Evolutionary conservation across 441 rosid genomes (phyloP), one percentile per base, ranked within the genome.

Genomic region (Kokia cookei): DNA sequence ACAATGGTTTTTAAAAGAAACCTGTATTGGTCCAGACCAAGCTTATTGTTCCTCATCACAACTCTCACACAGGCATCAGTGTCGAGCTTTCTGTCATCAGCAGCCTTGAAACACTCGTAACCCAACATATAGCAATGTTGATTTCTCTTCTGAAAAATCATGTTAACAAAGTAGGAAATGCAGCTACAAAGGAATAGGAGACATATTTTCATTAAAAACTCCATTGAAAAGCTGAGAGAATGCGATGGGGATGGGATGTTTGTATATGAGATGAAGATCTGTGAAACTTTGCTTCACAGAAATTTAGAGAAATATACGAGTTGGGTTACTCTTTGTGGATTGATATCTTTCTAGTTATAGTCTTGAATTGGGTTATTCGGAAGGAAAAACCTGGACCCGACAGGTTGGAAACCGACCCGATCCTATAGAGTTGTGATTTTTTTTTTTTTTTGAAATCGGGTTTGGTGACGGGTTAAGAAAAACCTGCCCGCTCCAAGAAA

Each of bases 1-100:
- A 65, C 82, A 9, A 88, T 81, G n/a, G 87, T 79, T 32, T 80
- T 61, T 12, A 88, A 70, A 15, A 88, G 80, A 71, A 88, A 88
- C 55, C 81, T 75, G 83, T 76, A 84, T 29, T 88, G 80, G 22
- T 81, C 78, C 0, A 88, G 75, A 32, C 86, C 82, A 47, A 86
- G 84, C 24, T 79, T 85, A 67, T 71, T 75, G 78, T 83, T 87
- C 45, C 89, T 69, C 40, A 74, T 1, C 54, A 85, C 64, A 11
- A 85, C 26, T 47, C 37, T 68, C 4, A 37, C 76, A 40, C 81
- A 57, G 12, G 65, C 13, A 1, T 35, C 77, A 1, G 81, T 77
- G 77, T 47, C 62, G 9, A 79, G 79, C 77, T 27, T 79, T 17
- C 70, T 75, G 75, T 77, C 81, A 10, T 77, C 81, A 0, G 73